phyloP scores from a whole-genome alignment of 2,329 filamentous ascomycete genomes.

The Fusarium udum region DNA sequence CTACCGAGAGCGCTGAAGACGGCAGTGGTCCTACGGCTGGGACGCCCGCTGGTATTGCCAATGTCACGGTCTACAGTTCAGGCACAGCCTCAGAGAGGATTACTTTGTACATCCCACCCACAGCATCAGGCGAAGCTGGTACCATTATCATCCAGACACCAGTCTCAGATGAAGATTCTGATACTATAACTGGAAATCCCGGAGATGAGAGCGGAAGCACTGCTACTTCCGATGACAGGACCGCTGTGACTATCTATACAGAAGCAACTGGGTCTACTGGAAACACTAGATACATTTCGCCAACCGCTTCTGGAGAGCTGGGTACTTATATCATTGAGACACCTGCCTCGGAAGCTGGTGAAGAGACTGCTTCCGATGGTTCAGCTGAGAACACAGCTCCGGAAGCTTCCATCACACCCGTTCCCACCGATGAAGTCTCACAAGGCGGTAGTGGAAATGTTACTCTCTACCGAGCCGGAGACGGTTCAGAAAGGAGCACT shows the following conservation, averaged over 20 bases:
- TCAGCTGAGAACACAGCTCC: background rate
- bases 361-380: background rate
- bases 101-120: background rate
- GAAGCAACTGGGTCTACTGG: background rate
- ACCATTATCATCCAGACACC: conserved; percentile 2
- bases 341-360: background rate
- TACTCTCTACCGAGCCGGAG: conserved; percentile 7
- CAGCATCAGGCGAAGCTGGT: background rate
- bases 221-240: background rate
- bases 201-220: background rate
- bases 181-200: background rate
- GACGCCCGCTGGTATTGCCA: background rate
- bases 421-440: background rate
- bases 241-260: background rate
- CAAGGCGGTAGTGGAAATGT: background rate
- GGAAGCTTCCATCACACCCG: background rate
- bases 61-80: background rate
- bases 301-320: background rate
- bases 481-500: background rate
- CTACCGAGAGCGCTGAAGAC: background rate
- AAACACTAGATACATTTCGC: background rate
- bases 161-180: background rate
- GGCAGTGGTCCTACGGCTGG: background rate
- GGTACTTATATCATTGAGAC: background rate
- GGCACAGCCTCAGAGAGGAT: background rate